Evolutionary conservation across 306 rosid species (phyloP), one percentile per base, ranked within the genome.

Genomic region (Cicer pinnatifidum): DNA sequence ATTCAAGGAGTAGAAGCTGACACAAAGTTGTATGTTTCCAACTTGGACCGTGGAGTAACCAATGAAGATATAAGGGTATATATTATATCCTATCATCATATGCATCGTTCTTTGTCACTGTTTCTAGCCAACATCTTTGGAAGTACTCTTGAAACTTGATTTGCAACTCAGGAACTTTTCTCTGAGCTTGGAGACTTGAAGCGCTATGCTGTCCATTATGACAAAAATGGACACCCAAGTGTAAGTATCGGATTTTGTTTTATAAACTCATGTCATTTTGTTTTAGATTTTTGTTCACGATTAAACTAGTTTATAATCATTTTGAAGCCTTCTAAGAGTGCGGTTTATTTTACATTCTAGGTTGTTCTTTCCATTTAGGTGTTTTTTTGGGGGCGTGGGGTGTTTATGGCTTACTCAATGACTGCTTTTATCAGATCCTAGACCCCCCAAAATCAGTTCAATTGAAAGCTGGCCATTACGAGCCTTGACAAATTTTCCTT

Each of bases 51-150:
- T 80, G 99, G 99, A 68, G 99, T 94, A 73, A 89, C 99, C 82
- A 91, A 94, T 78, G 97, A 94, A 81, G 99, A 94, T 79, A 89
- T 94, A 88, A 88, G 96, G 99, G 99, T 94, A 94, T 89, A 78
- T 74, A 64, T 80, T 57, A 47, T 79, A 85, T 81, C 84, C 70
- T 82, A 64, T 80, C 78, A 84, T 82, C 85, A 83, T 75, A 65
- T 76, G 79, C 72, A 81, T 86, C 76, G 50, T 72, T 84, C 78
- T 80, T 86, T 77, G 78, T 78, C 78, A 74, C 80, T 82, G 77
- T 90, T 84, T 84, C 50, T 78, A 46, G 76, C 43, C 73, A 77
- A 76, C 79, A 73, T 78, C 72, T 74, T 59, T 82, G 82, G 86
- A 81, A 69, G 76, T 67, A 81, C 85, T 84, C 78, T 70, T 91